Conservation (phyloP, 345 rosid genomes). For the Ceriops zippeliana region DNA sequence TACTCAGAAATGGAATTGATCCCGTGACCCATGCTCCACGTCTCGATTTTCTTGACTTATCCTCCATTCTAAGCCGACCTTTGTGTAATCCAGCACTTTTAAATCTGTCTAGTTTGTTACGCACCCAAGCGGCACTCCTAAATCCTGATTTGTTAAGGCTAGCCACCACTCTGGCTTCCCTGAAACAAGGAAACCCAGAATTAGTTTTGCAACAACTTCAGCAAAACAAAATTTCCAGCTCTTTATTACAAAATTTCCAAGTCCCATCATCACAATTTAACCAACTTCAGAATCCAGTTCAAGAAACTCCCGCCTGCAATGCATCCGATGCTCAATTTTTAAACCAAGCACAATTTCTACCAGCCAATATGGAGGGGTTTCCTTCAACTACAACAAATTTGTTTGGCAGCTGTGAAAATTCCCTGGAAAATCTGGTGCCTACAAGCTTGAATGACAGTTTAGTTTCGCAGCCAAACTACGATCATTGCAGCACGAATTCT, state of each 20-base stretch:
- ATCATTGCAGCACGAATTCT: conserved; percentile 12
- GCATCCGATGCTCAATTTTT: conserved; percentile 14
- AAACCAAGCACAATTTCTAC: conserved; percentile 31
- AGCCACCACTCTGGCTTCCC: conserved; percentile 35
- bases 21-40: conserved; percentile 92
- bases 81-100: conserved; percentile 40
- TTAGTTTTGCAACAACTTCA: conserved; percentile 31
- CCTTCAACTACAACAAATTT: conserved; percentile 20
- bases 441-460: conserved; percentile 18
- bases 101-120: conserved; percentile 39
- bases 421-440: conserved; percentile 24
- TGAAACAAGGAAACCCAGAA: conserved; percentile 52
- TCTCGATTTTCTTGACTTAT: conserved; percentile 65
- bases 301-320: conserved; percentile 25
- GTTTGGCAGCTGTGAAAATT: conserved; percentile 9
- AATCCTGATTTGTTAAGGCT: conserved; percentile 46
- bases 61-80: conserved; percentile 55
- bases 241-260: conserved; percentile 23
- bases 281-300: conserved; percentile 21
- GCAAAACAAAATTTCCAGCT: conserved; percentile 31
- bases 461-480: conserved; percentile 24
- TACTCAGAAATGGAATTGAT: conserved; percentile 79
- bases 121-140: conserved; percentile 39
- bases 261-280: conserved; percentile 13
- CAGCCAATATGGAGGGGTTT: conserved; percentile 18